Base-by-base conservation (phyloP, 768 basidiomycete species). In the Trametes sanguinea region DNA sequence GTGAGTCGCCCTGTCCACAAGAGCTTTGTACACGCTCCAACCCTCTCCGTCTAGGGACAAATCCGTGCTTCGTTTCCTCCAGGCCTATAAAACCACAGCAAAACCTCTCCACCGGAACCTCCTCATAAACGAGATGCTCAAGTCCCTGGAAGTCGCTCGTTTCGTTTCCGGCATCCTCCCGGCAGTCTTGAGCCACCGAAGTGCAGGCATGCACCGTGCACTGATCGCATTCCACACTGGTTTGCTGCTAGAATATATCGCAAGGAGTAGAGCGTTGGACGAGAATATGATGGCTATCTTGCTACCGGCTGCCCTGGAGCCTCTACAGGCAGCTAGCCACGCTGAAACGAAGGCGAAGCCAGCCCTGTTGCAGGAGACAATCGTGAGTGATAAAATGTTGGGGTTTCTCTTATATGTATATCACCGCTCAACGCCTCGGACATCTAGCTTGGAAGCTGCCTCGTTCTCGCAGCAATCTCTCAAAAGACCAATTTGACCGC, bases 161-260 rank as follows among this genome's bases (percentile, higher is more conserved):
- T 90, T 92, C 65, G 76, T 93, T 6, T 76, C 84, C 1, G 78
- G 79, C 4, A 73, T 96, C 13, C 80, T 96, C 2, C 87, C 90
- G 0, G 70, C 69, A 17, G 80, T 86, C 0, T 60, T 88, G 55
- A 83, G 85, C 68, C 68, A 76, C 64, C 74, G 71, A 10, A 65
- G 70, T 14, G 71, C 68, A 3, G 59, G 59, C 16, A 42, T 73
- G 62, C 52, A 96, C 71, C 87, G 87, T 40, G 83, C 89, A 0
- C 75, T 98, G 14, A 74, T 94, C 46, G 86, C 87, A 0, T 98
- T 98, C 76, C 92, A 93, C 73, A 83, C 90, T 6, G 87, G 90
- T 6, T 83, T 83, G 0, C 75, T 94, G 46, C 84, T 95, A 37
- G 94, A 92, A 43, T 95, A 90, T 69, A 79, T 99, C 42, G 82